Evolutionary conservation across 1,284 basidiomycete genomes (phyloP), one percentile per base, ranked within the genome.

Genomic region (Agroathelia rolfsii): DNA sequence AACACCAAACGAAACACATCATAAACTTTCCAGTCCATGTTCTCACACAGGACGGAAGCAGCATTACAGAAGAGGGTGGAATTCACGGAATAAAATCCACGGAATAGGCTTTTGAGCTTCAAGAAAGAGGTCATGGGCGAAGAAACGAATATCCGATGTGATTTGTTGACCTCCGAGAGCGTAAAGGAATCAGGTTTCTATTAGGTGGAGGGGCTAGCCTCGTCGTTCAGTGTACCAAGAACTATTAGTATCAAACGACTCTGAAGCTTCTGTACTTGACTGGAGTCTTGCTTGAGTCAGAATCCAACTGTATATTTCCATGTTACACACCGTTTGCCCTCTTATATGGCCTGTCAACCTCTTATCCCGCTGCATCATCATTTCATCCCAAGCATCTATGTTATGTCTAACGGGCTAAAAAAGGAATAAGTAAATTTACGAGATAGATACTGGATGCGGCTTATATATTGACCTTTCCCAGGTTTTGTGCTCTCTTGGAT

Each of bases 291-390:
- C 13, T 13, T 10, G 22, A 11, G 19, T 29, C 14, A 16, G 18
- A 27, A 17, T 22, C 17, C 27, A 14, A 18, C 24, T 17, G 24
- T 33, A 33, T 36, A 29, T 32, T 30, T 16, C 24, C 35, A 7
- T 46, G 13, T 23, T 16, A 64, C 83, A 52, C 53, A 92, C 90
- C 55, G 68, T 67, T 57, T 95, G 90, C 32, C 88, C 88, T 46
- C 92, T 71, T 48, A 62, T 51, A 51, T 85, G 84, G 12, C 92
- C 92, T n/a, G 90, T 94, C 53, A 96, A 58, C 45, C 85, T 66
- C 51, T 71, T 66, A 62, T 96, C 92, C 38, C 90, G 67, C 50
- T 80, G 75, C 81, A 94, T 88, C 88, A 96, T 88, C 83, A 88
- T 87, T 35, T 84, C 70, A 43, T 96, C 90, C 89, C 89, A 95